phyloP scores from a whole-genome alignment of 768 basidiomycete species.

The Podaxis sp. region DNA sequence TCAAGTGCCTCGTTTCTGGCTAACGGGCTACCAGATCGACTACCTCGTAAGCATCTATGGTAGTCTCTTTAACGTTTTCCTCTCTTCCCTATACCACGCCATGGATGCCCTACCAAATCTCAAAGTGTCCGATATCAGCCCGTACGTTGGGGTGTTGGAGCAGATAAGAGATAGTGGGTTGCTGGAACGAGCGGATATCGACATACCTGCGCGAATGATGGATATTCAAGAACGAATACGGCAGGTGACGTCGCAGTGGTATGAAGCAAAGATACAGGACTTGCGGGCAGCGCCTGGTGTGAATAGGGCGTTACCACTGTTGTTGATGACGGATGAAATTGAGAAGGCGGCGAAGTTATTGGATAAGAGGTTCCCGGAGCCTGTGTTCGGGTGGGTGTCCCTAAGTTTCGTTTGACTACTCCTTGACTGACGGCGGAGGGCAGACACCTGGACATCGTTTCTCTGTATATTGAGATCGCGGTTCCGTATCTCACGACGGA shows the following conservation, averaged over 20 bases:
- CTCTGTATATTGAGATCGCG: slow-evolving; percentile 66
- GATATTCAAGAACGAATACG: slow-evolving; percentile 71
- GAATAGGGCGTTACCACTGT: slow-evolving; percentile 77
- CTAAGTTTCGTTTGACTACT: background rate
- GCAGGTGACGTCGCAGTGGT: slow-evolving; percentile 59
- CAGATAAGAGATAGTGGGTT: slow-evolving; percentile 69
- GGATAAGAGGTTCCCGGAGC: slow-evolving; percentile 85
- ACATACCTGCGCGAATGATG: slow-evolving; percentile 61
- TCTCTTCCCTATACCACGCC: slow-evolving; percentile 80
- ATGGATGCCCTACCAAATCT: slow-evolving; percentile 76
- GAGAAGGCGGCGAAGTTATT: slow-evolving; percentile 83
- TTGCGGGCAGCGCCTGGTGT: slow-evolving; percentile 71
- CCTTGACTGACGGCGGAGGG: slow-evolving; percentile 1
- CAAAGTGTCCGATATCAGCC: slow-evolving; percentile 68
- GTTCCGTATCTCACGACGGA: slow-evolving; percentile 69
- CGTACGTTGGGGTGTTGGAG: slow-evolving; percentile 68
- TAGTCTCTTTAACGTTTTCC: slow-evolving; percentile 81
- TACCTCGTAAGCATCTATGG: slow-evolving; percentile 68
- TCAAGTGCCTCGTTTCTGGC: background rate
- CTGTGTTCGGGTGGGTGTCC: slow-evolving; percentile 69
- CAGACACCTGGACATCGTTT: slow-evolving; percentile 75
- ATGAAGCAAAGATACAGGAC: slow-evolving; percentile 61
- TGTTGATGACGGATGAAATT: slow-evolving; percentile 85
- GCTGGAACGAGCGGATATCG: slow-evolving; percentile 72
- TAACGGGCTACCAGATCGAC: slow-evolving; percentile 49